Conservation (phyloP, 139 green algal species). For the Chlamydomonas sp. region DNA sequence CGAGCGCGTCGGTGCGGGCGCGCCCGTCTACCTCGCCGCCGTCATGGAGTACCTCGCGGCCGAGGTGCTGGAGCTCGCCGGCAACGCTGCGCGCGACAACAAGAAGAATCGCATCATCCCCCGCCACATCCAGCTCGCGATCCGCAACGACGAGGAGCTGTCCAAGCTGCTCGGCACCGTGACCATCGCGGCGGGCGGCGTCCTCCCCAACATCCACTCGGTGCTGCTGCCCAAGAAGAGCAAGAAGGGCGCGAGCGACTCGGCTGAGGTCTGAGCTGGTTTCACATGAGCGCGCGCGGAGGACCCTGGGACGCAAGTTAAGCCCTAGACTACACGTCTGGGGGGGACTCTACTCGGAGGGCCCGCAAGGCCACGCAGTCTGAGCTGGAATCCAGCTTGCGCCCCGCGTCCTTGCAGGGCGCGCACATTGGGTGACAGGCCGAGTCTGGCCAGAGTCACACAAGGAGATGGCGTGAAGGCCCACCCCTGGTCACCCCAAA, state of each 20-base stretch:
- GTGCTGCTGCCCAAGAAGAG: constrained; percentile 73
- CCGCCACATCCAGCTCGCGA: constrained; percentile 82
- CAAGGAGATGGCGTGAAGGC: no score
- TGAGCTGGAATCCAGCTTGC: no score
- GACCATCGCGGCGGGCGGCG: constrained; percentile 71
- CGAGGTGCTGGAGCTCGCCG: constrained; percentile 60
- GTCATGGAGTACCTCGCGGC: constrained; percentile 39
- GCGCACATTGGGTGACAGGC: no score
- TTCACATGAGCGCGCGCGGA: no score
- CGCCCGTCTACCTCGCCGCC: constrained; percentile 58
- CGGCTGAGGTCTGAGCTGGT: constrained; percentile 3
- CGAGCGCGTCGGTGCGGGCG: constrained; percentile 50
- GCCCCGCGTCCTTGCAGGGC: no score
- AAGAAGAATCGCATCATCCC: constrained; percentile 87
- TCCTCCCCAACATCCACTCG: constrained; percentile 80
- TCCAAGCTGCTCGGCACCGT: constrained; percentile 80
- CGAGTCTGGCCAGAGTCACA: no score
- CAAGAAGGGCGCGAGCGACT: constrained; percentile 16
- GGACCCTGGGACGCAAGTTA: no score
- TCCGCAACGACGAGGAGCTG: constrained; percentile 93
- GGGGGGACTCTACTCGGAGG: no score
- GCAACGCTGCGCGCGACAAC: constrained; percentile 87
- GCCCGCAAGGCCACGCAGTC: no score
- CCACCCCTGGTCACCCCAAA: no score
- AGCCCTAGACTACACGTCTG: no score